A percentile compares a stretch with the other conserved stretches of the same genome.
phyloP scores from a whole-genome alignment of 768 basidiomycete genomes.

The Kwoniella dendrophila region DNA sequence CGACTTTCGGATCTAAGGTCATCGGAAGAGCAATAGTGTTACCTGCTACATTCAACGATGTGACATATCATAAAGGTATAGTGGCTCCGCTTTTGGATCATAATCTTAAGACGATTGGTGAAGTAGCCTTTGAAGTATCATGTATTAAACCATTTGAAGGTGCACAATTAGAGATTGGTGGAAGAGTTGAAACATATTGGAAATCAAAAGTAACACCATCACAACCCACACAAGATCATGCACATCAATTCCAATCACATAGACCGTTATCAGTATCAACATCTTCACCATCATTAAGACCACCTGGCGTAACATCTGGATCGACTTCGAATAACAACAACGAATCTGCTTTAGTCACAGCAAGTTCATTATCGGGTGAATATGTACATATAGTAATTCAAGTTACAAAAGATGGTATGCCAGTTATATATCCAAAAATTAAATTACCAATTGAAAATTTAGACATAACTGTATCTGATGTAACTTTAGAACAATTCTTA shows the following conservation, averaged over 20 bases:
- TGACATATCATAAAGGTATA: constrained; percentile 55
- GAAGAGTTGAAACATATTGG: constrained; percentile 97
- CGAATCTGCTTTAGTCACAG: constrained; percentile 63
- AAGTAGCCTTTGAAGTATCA: constrained; percentile 86
- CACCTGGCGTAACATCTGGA: constrained; percentile 26
- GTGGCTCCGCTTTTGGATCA: constrained; percentile 81
- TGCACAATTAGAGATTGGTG: constrained; percentile 89
- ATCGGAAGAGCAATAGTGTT: constrained; percentile 89
- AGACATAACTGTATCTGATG: constrained; percentile 78
- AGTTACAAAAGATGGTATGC: constrained; percentile 87
- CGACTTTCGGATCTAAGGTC: constrained; percentile 94
- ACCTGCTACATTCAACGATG: constrained; percentile 68
- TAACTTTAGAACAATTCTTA: constrained; percentile 79
- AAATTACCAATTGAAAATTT: constrained; percentile 70
- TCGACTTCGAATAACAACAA: constrained; percentile 20
- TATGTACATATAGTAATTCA: constrained; percentile 86
- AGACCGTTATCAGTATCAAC: constrained; percentile 54
- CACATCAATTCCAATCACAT: constrained; percentile 56
- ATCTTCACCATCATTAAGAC: constrained; percentile 48
- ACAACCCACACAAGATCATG: constrained; percentile 56
- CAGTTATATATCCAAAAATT: constrained; percentile 80
- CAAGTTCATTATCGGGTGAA: constrained; percentile 86
- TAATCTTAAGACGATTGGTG: constrained; percentile 88
- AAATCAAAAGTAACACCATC: constrained; percentile 70
- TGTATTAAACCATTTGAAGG: constrained; percentile 87